Conservation (phyloP, 345 rosid species). For the Clarkia xantiana region DNA sequence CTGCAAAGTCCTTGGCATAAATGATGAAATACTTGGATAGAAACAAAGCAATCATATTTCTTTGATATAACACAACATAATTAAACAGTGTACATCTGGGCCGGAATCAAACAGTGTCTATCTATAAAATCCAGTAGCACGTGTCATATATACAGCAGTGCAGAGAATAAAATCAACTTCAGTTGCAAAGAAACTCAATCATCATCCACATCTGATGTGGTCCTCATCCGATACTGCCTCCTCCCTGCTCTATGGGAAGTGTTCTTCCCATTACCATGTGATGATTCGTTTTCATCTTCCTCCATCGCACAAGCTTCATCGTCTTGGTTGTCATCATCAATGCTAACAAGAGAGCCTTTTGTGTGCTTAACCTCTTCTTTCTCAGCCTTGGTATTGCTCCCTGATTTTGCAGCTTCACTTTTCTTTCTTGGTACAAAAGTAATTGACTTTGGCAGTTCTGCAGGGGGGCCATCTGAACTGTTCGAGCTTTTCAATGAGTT, state of each 20-base stretch:
- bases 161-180: too few species aligned
- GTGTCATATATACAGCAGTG: too few species aligned
- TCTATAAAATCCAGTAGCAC: too few species aligned
- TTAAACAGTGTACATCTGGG: too few species aligned
- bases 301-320: constrained; percentile 41
- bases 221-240: constrained; percentile 51
- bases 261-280: constrained; percentile 5
- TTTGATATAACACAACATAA: too few species aligned
- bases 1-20: too few species aligned
- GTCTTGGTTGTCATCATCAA: constrained; percentile 27
- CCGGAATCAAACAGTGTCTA: too few species aligned
- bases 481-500: constrained; percentile 22
- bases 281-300: constrained; percentile 45
- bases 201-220: constrained; percentile 24
- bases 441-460: constrained; percentile 40
- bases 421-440: constrained; percentile 59
- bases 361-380: constrained; percentile 8
- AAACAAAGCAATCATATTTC: too few species aligned
- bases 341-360: constrained; percentile 20
- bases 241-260: constrained; percentile 17
- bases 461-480: constrained; percentile 16
- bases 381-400: constrained; percentile 10
- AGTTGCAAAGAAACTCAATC: constrained; percentile 4
- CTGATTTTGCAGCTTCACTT: constrained; percentile 15
- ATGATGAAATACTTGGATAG: too few species aligned